phyloP scores from a whole-genome alignment of 2,329 filamentous ascomycete genomes.

The Colletotrichum magnum region DNA sequence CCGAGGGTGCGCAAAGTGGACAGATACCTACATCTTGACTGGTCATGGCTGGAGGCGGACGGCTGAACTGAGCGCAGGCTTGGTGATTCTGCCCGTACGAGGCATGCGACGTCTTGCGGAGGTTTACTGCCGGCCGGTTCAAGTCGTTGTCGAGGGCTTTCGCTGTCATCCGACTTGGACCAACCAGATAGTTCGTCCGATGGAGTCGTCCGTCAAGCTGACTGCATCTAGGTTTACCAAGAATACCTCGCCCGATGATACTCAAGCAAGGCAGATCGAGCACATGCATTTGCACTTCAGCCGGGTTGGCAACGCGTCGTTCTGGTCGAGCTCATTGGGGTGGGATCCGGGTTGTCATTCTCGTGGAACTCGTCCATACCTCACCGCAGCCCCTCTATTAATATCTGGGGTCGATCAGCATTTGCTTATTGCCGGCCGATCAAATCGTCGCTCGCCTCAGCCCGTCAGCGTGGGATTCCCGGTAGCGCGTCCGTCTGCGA shows the following conservation, averaged over 20 bases:
- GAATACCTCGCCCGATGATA: slow-evolving; percentile 7
- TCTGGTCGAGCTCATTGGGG: not conserved
- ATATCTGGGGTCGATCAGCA: slow-evolving; percentile 21
- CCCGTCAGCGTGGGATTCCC: slow-evolving; percentile 20
- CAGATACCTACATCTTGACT: not conserved
- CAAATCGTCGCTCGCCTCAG: slow-evolving; percentile 30
- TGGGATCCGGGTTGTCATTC: not conserved
- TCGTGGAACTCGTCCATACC: slow-evolving; percentile 9
- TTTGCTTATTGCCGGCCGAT: slow-evolving; percentile 15
- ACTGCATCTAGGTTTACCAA: not conserved
- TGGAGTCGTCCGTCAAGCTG: slow-evolving; percentile 11
- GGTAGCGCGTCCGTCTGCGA: slow-evolving; percentile 1
- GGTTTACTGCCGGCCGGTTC: too few species aligned
- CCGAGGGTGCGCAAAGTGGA: slow-evolving; percentile 6
- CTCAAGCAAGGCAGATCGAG: slow-evolving; percentile 5
- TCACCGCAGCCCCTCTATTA: slow-evolving; percentile 20
- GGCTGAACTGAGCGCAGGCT: not conserved
- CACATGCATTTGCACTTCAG: slow-evolving; percentile 1
- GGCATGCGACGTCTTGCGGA: too few species aligned
- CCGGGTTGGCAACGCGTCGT: not conserved
- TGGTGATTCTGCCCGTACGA: too few species aligned
- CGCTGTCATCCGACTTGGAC: not conserved
- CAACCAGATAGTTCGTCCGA: slow-evolving; percentile 3
- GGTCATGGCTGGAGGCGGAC: slow-evolving; percentile 1
- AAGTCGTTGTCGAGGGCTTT: not conserved